A percentile compares a stretch with the other conserved stretches of the same genome.
Conservation (phyloP, 2,329 filamentous ascomycete species). For the Fusarium sp. region DNA sequence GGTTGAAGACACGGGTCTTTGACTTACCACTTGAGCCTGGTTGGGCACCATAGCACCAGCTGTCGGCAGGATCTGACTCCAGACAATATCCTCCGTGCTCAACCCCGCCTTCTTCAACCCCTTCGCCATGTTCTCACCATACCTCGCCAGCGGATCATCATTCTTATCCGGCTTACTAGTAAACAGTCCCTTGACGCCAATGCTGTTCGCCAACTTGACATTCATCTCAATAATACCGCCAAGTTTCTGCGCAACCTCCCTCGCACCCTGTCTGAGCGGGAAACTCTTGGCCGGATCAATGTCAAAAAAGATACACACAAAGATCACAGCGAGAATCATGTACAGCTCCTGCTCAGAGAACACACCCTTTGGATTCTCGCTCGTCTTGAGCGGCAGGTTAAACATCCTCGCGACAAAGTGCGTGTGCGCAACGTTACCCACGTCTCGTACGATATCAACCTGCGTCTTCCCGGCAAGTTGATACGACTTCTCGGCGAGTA, state of each 20-base stretch:
- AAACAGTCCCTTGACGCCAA: conserved; percentile 56
- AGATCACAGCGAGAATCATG: conserved; percentile 71
- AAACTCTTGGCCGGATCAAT: conserved; percentile 73
- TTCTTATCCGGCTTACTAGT: conserved; percentile 58
- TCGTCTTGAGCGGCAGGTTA: conserved; percentile 72
- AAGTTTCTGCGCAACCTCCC: conserved; percentile 65
- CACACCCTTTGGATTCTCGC: conserved; percentile 65
- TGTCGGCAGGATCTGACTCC: conserved; percentile 74
- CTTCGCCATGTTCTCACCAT: conserved; percentile 72
- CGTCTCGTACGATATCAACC: conserved; percentile 75
- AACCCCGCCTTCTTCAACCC: conserved; percentile 70
- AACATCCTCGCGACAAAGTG: conserved; percentile 70
- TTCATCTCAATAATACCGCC: conserved; percentile 69
- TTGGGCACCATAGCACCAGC: conserved; percentile 73
- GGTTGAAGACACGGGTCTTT: not conserved
- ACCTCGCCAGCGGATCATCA: conserved; percentile 65
- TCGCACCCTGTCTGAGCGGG: conserved; percentile 65
- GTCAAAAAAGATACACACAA: conserved; percentile 71
- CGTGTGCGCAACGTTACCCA: conserved; percentile 72
- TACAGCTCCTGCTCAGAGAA: conserved; percentile 65
- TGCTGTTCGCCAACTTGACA: conserved; percentile 64
- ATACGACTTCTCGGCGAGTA: conserved; percentile 72
- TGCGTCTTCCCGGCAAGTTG: conserved; percentile 63
- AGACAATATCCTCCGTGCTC: conserved; percentile 71
- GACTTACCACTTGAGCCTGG: conserved; percentile 70